These are phyloP conservation scores for Talaromyces sp. DNA, from an alignment of 2,329 filamentous ascomycete species.

Conservation along the genomic window DNA sequence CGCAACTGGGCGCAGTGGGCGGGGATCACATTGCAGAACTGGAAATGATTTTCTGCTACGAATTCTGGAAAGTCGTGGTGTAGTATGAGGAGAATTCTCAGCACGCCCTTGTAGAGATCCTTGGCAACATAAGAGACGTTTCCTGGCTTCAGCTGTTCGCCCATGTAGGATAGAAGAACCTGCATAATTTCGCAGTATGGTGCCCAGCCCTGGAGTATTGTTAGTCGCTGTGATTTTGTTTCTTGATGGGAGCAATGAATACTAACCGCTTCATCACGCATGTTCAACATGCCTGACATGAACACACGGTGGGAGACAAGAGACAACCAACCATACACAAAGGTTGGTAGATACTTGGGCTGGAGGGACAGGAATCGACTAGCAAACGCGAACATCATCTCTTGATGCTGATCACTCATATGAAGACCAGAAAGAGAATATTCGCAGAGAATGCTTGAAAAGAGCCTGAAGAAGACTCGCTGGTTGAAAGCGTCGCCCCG, in stretches of 20 bases:
- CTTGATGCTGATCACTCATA: slow-evolving; percentile 59
- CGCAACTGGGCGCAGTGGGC: slow-evolving; percentile 81
- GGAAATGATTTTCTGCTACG: slow-evolving; percentile 78
- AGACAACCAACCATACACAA: slow-evolving; percentile 79
- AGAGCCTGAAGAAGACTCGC: slow-evolving; percentile 84
- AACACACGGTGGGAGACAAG: slow-evolving; percentile 83
- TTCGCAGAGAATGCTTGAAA: slow-evolving; percentile 79
- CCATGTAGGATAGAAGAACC: slow-evolving; percentile 68
- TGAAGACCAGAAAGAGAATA: slow-evolving; percentile 60
- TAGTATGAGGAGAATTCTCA: slow-evolving; percentile 78
- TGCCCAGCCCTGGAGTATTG: slow-evolving; percentile 61
- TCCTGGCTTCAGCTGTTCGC: slow-evolving; percentile 72
- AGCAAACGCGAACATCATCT: slow-evolving; percentile 70
- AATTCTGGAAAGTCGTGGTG: slow-evolving; percentile 96
- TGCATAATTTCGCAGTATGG: slow-evolving; percentile 71
- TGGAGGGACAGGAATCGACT: slow-evolving; percentile 69
- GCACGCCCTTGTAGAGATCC: slow-evolving; percentile 77
- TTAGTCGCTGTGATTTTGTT: slow-evolving; percentile 11
- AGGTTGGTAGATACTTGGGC: slow-evolving; percentile 73
- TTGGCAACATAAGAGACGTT: slow-evolving; percentile 68
- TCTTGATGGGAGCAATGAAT: not conserved
- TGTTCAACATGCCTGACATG: slow-evolving; percentile 70
- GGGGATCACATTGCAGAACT: slow-evolving; percentile 76
- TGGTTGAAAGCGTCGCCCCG: slow-evolving; percentile 80
- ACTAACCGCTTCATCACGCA: slow-evolving; percentile 55